Conservation (phyloP, 2,329 filamentous ascomycete species). For the Rhytidhysteron rufulum region DNA sequence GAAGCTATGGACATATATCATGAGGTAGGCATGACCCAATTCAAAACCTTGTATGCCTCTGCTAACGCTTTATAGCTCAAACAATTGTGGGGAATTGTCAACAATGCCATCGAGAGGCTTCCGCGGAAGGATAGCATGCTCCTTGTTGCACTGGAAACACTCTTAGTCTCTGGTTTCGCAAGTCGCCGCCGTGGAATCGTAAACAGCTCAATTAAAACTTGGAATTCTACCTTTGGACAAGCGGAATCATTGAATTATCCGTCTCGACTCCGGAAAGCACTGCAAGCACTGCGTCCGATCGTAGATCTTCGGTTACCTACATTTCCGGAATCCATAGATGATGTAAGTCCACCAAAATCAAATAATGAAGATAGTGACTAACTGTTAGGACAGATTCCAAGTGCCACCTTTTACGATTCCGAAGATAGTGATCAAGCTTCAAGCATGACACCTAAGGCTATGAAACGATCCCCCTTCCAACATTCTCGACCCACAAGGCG, state of each 20-base stretch:
- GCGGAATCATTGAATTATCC: conserved; percentile 62
- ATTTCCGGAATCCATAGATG: conserved; percentile 36
- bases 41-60: not conserved
- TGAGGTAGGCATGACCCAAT: conserved; percentile 20
- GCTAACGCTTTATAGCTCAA: conserved; percentile 27
- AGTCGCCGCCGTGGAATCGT: conserved; percentile 50
- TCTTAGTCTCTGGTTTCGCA: conserved; percentile 52
- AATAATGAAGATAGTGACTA: conserved; percentile 48
- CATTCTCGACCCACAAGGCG: conserved; percentile 3
- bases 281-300: conserved; percentile 58
- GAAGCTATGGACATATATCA: conserved; percentile 17
- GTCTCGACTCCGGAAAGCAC: conserved; percentile 55
- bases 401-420: conserved; percentile 38
- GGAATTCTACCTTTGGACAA: conserved; percentile 67
- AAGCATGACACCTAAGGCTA: no score
- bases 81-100: conserved; percentile 41
- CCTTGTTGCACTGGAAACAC: conserved; percentile 50
- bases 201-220: conserved; percentile 55
- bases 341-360: conserved; percentile 34
- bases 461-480: no score
- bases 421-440: no score
- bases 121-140: conserved; percentile 54
- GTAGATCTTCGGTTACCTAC: conserved; percentile 50
- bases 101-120: conserved; percentile 54
- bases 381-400: conserved; percentile 12